Conservation (phyloP, 176 grass and related monocot genomes). For the Aechmea fasciata region DNA sequence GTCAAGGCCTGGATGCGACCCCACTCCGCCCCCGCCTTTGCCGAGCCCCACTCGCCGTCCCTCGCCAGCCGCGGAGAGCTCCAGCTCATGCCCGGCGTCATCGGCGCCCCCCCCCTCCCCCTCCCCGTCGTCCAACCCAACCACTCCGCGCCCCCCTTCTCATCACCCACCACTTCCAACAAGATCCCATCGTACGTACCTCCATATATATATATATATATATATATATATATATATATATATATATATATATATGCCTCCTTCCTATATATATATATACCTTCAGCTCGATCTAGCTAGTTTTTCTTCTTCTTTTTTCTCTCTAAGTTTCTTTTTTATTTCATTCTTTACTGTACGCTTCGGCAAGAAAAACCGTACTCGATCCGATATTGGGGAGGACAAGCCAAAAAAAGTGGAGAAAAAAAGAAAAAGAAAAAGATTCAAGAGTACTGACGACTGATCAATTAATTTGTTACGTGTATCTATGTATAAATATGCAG, state of each 20-base stretch:
- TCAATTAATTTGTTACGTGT: not conserved
- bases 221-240: no score
- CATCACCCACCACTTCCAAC: slow-evolving; percentile 58
- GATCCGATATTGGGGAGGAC: no score
- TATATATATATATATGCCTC: no score
- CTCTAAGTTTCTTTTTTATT: no score
- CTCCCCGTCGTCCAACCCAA: slow-evolving; percentile 68
- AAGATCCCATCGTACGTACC: slow-evolving; percentile 63
- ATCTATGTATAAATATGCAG: slow-evolving; percentile 16
- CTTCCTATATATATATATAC: no score
- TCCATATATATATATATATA: no score
- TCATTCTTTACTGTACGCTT: no score
- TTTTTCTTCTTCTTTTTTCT: no score
- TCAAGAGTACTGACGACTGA: not conserved
- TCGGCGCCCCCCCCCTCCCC: slow-evolving; percentile 89
- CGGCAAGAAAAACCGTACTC: no score
- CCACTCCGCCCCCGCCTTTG: slow-evolving; percentile 21
- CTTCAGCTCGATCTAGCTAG: no score
- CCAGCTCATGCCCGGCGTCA: slow-evolving; percentile 96
- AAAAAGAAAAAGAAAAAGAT: not conserved
- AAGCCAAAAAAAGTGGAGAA: no score
- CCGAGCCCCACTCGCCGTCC: slow-evolving; percentile 26
- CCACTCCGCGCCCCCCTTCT: slow-evolving; percentile 42
- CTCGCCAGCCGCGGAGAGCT: slow-evolving; percentile 72
- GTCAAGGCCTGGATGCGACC: slow-evolving; percentile 85